A percentile compares a stretch with the other conserved stretches of the same genome.
Conservation (phyloP, 2,329 filamentous ascomycete genomes). For the Aspergillus sp. region DNA sequence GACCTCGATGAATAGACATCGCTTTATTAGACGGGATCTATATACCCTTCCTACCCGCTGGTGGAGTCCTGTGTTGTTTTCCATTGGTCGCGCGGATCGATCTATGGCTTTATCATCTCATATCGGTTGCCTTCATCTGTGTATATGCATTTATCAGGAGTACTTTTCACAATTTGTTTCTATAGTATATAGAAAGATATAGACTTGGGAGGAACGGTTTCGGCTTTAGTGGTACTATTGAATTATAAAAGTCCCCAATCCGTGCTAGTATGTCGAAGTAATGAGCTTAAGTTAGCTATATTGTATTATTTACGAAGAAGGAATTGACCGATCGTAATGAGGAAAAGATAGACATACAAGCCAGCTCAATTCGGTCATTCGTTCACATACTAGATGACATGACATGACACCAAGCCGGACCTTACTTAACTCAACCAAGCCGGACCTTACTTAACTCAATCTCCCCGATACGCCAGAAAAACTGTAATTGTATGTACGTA, state of each 20-base stretch:
- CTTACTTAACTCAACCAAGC: too few species aligned
- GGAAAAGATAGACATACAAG: too few species aligned
- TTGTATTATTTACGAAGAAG: too few species aligned
- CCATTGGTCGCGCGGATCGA: not conserved
- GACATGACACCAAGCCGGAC: too few species aligned
- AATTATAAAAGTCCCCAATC: too few species aligned
- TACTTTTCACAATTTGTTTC: not conserved
- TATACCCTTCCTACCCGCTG: not conserved
- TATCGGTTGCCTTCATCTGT: not conserved
- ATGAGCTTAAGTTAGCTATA: too few species aligned
- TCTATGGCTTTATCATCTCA: not conserved
- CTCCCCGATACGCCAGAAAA: too few species aligned
- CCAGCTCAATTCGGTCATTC: too few species aligned
- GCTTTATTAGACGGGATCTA: not conserved
- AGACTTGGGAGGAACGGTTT: not conserved
- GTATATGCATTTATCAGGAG: not conserved
- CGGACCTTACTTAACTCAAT: too few species aligned
- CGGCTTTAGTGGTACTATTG: not conserved
- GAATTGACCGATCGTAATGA: too few species aligned
- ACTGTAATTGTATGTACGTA: constrained; percentile 10
- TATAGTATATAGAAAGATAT: not conserved
- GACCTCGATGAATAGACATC: constrained; percentile 41
- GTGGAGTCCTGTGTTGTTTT: not conserved
- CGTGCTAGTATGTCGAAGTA: too few species aligned
- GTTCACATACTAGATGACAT: too few species aligned